phyloP scores from a whole-genome alignment of 345 rosid genomes.

The Trapa bicornis region DNA sequence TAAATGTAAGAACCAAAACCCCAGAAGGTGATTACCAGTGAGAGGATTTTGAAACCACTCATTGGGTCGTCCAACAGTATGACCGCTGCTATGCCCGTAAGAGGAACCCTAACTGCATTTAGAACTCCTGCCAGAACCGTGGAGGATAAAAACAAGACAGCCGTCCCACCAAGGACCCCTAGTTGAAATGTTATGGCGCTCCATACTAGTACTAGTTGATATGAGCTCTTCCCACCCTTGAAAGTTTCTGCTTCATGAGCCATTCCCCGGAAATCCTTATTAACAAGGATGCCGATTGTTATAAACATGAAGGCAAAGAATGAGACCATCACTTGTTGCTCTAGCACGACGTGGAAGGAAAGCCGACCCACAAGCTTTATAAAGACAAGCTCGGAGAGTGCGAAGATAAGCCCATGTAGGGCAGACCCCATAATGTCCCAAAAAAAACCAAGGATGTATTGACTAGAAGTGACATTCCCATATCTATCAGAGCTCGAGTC shows the following conservation, averaged over 20 bases:
- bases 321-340: constrained; percentile 79
- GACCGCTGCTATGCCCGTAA: constrained; percentile 66
- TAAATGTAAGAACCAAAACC: constrained; percentile 69
- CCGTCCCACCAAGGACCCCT: constrained; percentile 65
- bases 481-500: constrained; percentile 70
- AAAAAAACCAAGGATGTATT: constrained; percentile 54
- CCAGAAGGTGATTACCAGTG: constrained; percentile 72
- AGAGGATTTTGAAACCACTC: constrained; percentile 82
- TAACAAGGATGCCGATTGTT: constrained; percentile 48
- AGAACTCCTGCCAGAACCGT: constrained; percentile 77
- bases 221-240: constrained; percentile 37
- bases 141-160: constrained; percentile 58
- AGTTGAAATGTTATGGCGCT: constrained; percentile 56
- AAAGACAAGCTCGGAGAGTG: constrained; percentile 66
- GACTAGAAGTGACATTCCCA: constrained; percentile 28
- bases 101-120: constrained; percentile 72
- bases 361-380: constrained; percentile 54
- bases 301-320: constrained; percentile 52
- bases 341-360: constrained; percentile 77
- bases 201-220: constrained; percentile 47
- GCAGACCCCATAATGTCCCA: constrained; percentile 83
- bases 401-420: constrained; percentile 79
- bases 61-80: constrained; percentile 67
- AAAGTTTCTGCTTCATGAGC: constrained; percentile 34
- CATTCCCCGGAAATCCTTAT: constrained; percentile 42